Evolutionary conservation across 441 rosid species (phyloP), one percentile per base, ranked within the genome.

Genomic region (Gossypium davidsonii): DNA sequence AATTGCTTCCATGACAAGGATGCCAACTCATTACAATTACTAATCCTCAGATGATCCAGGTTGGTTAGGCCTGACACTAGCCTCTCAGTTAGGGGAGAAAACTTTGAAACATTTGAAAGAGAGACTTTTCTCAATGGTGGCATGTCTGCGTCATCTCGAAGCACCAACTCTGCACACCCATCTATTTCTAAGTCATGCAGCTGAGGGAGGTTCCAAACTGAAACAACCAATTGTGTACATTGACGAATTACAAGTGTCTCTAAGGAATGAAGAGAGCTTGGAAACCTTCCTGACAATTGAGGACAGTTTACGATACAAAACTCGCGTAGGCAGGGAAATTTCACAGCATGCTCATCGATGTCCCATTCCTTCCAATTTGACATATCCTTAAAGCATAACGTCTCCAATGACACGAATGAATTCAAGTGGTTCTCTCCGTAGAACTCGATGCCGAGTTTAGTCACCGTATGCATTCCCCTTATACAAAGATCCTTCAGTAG

Each of bases 281-380:
- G 75, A 14, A 76, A 66, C 10, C 0, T 56, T 26, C 60, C 56
- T 25, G n/a, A 37, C 14, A 78, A 48, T 56, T 66, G 73, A 2
- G 78, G 73, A 42, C 79, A 74, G 49, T 71, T 37, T 17, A 17
- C 5, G 3, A 79, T 60, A 31, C 20, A n/a, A 11, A 78, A 44
- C 75, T 70, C 67, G 0, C 64, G 23, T 3, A 78, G 78, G 61
- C 46, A 59, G 17, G 78, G 79, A 42, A 79, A 79, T 11, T 23
- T 68, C 11, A 17, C 60, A 15, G 18, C 46, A 26, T 51, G 25
- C 63, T 58, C 39, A 58, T 15, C 68, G 1, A 6, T 20, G 18
- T 51, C 52, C 81, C 81, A 79, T 1, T 31, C 15, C 39, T 57
- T 52, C 81, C 79, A 79, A 17, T 71, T 9, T 9, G 23, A 34